Conservation (phyloP, 2,329 filamentous ascomycete genomes). For the Trichoderma asperellum region DNA sequence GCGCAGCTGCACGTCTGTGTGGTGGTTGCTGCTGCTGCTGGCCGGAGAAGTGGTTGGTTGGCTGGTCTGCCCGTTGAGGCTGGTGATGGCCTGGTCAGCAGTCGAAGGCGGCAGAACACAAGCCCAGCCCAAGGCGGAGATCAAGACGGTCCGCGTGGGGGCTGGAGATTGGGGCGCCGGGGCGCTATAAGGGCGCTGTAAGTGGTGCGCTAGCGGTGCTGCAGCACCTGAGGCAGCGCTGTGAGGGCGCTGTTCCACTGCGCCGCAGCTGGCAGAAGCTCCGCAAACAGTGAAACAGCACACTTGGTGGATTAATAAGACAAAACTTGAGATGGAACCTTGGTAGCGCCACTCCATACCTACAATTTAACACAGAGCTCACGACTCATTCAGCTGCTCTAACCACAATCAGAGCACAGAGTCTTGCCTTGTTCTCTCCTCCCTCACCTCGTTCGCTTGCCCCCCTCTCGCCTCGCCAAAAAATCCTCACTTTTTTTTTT, state of each 20-base stretch:
- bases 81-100: conserved; percentile 26
- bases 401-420: not conserved
- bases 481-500: not conserved
- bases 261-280: not conserved
- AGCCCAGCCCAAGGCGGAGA: conserved; percentile 22
- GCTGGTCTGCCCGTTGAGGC: conserved; percentile 19
- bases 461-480: not conserved
- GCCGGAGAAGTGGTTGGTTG: not conserved
- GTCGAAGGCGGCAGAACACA: conserved; percentile 22
- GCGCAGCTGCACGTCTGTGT: conserved; percentile 21
- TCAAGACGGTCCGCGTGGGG: conserved; percentile 24
- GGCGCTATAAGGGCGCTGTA: conserved; percentile 3
- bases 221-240: not conserved
- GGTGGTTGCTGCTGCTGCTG: conserved; percentile 6
- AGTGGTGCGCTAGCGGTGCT: not conserved
- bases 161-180: not conserved
- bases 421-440: too few relatives aligned
- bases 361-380: not conserved
- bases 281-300: not conserved
- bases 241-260: not conserved
- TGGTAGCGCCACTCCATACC: not conserved
- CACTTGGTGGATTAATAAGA: not conserved
- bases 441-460: not conserved
- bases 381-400: not conserved
- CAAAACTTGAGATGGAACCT: not conserved